Base-by-base conservation (phyloP, 2,329 filamentous ascomycete species). In the Elsinoe fawcettii region DNA sequence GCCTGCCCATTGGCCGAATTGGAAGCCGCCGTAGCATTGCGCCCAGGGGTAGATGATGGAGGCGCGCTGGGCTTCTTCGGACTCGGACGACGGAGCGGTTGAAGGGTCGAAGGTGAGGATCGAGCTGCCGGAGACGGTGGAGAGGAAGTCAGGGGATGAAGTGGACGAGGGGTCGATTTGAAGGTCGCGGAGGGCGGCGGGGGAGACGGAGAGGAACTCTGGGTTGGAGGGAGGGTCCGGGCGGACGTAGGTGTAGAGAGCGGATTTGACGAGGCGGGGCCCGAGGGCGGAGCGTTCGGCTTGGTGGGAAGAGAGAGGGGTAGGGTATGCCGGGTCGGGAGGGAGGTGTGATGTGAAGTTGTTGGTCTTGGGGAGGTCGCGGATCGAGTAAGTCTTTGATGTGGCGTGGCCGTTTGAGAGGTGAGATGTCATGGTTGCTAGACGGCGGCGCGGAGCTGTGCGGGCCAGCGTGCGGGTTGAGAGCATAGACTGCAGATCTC, bases 11-110 rank as follows among this genome's bases (percentile, higher is more conserved):
- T 87, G 84, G 5, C 93, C 93, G 59, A 74, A 73, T 51, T 73
- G 71, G 64, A 79, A 76, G 58, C 92, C 92, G 58, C 93, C 93
- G 70, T 99, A 99, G 74, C 93, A 97, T 73, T 99, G 93, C 30
- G 93, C 91, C 93, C 93, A 99, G 0, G 93, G 92, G 69, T 99
- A 99, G 43, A 93, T 84, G 18, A 87, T 86, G 58, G 83, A 75
- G 22, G 74, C 69, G 62, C 77, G 78, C 58, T 82, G 77, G 60
- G 85, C 80, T 60, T 86, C 80, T 80, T 66, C 64, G 20, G 68
- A 65, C 46, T 66, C 65, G 25, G 2, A 5, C 3, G 25, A 9
- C 12, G 39, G 3, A 34, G 47, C 57, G 16, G 43, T 49, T 8
- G 27, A 62, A 63, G 66, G 37, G 62, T 90, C 81, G 82, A 87